Base-by-base conservation (phyloP, 139 green algal species). In the Tetraselmis chui region DNA sequence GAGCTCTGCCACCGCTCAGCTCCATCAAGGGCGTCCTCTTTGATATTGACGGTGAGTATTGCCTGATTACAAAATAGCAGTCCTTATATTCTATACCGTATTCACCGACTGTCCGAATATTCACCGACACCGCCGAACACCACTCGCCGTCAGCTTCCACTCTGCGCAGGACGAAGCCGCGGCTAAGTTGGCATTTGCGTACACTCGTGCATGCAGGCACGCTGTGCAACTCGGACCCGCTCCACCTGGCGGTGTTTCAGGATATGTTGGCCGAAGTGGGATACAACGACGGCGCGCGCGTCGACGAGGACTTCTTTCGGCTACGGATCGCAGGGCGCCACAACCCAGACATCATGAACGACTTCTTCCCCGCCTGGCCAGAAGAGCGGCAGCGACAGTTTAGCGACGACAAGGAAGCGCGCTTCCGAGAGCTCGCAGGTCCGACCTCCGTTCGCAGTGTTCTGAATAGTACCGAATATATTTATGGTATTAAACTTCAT, bases 201-300 rank as follows among this genome's bases (percentile, higher is more conserved):
- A n/a, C n/a, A n/a, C n/a, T n/a, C 76, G 88, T 90, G 32, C 76
- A 92, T 28, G 92, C 94, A 75, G 92, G 92, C 27, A 96, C 92
- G 0, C 86, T 96, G 24, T 87, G 81, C 11, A 86, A 94, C 76
- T 87, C 76, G 0, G 92, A 96, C 76, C 90, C 91, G 0, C 86
- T 96, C 0, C 92, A 96, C 80, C 91, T 92, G 79, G 82, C 80
- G 22, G 88, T 67, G 23, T 94, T 93, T 76, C 85, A 90, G 59
- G 81, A 92, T n/a, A 82, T 92, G 11, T 81, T 93, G 31, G n/a
- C 76, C 2, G 85, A 90, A 75, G 80, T 87, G 24, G 91, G 89
- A 0, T 94, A 90, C 80, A 81, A 93, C 58, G 82, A 77, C 11
- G 92, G 91, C 1, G 32, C 82, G 74, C 89, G 85, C 59, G 95